A percentile compares a stretch with the other conserved stretches of the same genome.
Conservation (phyloP, 1,139 yeast species). For the Suhomyces choctaworum region DNA sequence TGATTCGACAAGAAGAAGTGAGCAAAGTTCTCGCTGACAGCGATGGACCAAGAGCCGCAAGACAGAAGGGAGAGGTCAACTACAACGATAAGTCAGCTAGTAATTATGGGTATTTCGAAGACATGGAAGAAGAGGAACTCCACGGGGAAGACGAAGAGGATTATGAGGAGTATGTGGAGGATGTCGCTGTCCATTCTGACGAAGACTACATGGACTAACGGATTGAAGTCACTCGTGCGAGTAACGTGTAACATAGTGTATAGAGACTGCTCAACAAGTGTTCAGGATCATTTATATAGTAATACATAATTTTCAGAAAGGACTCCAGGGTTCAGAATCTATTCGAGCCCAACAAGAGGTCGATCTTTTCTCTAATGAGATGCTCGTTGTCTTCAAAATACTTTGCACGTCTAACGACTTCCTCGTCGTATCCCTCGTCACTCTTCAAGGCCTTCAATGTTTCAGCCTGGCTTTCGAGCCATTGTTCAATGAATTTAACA, state of each 20-base stretch:
- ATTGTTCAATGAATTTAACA: slow-evolving; percentile 66
- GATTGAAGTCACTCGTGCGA: slow-evolving; percentile 3
- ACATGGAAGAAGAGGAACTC: slow-evolving; percentile 15
- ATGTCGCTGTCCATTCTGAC: slow-evolving; percentile 11
- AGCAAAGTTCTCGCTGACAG: slow-evolving; percentile 8
- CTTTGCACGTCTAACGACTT: slow-evolving; percentile 77
- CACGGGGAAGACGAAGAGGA: slow-evolving; percentile 16
- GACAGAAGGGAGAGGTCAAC: slow-evolving; percentile 18
- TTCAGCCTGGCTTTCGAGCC: slow-evolving; percentile 74
- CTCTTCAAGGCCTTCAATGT: slow-evolving; percentile 76
- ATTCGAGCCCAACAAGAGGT: slow-evolving; percentile 56
- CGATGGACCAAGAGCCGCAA: slow-evolving; percentile 16
- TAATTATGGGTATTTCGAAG: slow-evolving; percentile 12
- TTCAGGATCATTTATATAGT: slow-evolving; percentile 7
- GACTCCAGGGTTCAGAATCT: slow-evolving; percentile 17
- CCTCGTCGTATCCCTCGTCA: slow-evolving; percentile 91
- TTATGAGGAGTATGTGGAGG: slow-evolving; percentile 20
- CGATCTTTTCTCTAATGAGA: slow-evolving; percentile 72
- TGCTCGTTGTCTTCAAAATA: slow-evolving; percentile 73
- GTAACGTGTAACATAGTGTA: slow-evolving; percentile 9
- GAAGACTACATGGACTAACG: slow-evolving; percentile 16
- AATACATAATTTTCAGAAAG: slow-evolving; percentile 9
- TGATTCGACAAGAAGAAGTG: slow-evolving; percentile 21
- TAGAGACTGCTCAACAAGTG: slow-evolving; percentile 3
- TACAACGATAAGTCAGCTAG: slow-evolving; percentile 16